Percentiles rank a stretch among this genome's conserved stretches.
These are phyloP conservation scores for Tolypocladium amazonense DNA, from an alignment of 2,329 filamentous ascomycete genomes.

Conservation along the genomic window DNA sequence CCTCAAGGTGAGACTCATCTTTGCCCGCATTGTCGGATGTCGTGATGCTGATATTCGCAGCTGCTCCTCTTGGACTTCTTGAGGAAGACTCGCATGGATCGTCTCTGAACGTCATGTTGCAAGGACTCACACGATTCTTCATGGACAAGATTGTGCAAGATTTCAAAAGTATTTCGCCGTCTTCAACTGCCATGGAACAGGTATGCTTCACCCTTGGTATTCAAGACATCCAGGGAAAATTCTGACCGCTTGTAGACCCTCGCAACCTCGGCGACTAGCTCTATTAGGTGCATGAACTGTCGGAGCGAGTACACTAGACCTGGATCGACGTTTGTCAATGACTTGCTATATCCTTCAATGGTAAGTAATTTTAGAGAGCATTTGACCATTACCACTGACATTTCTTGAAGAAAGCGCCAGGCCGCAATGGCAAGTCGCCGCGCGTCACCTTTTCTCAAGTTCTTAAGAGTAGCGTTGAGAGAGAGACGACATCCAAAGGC, in stretches of 20 bases:
- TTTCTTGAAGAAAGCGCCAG: slow-evolving; percentile 30
- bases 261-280: slow-evolving; percentile 59
- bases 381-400: background rate
- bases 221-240: slow-evolving; percentile 7
- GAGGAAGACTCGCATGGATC: slow-evolving; percentile 72
- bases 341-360: slow-evolving; percentile 64
- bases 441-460: slow-evolving; percentile 75
- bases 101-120: slow-evolving; percentile 70
- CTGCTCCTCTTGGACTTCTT: slow-evolving; percentile 65
- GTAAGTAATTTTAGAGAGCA: slow-evolving; percentile 12
- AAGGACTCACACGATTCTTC: slow-evolving; percentile 76
- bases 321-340: slow-evolving; percentile 72
- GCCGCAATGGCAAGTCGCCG: slow-evolving; percentile 37
- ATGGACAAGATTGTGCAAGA: slow-evolving; percentile 72
- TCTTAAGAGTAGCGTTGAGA: slow-evolving; percentile 84
- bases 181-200: slow-evolving; percentile 58
- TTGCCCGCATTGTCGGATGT: background rate
- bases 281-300: slow-evolving; percentile 79
- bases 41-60: slow-evolving; percentile 22
- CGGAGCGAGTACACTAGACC: slow-evolving; percentile 74
- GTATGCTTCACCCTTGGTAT: slow-evolving; percentile 20
- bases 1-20: slow-evolving; percentile 48
- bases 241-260: slow-evolving; percentile 30
- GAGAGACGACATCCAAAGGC: slow-evolving; percentile 77
- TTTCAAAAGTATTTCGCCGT: slow-evolving; percentile 55